Evolutionary conservation across 2,329 filamentous ascomycete genomes (phyloP), one percentile per base, ranked within the genome.

Genomic region (Cytospora schulzeri): DNA sequence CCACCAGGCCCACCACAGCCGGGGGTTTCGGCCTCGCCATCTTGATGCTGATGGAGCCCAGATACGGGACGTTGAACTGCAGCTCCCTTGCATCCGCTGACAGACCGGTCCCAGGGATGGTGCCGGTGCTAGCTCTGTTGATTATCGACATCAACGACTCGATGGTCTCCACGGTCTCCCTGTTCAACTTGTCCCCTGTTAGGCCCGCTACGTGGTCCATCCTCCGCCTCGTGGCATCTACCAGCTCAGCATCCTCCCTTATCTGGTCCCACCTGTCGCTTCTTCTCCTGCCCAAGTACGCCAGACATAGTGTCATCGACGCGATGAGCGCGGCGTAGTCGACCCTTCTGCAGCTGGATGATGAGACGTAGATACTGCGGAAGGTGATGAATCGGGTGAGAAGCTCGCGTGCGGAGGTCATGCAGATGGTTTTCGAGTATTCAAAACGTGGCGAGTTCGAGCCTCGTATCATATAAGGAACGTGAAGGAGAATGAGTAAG

Each of bases 311-410:
- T 0, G 82, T 80, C 74, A 82, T 81, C 41, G 79, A 77, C 0
- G 82, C 82, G 1, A 85, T 80, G 5, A 85, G 75, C 0, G 80
- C 79, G 2, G 81, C 76, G 67, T 84, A 86, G 71, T 86, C 83
- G 22, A 81, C 75, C 55, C 82, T 81, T 0, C 82, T 80, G 48
- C 80, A 82, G 22, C 77, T 77, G 55, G 75, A 76, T 3, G 76
- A 71, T 1, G 72, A 71, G n/a, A 73, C 71, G 53, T 77, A 76
- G 4, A 75, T 74, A 26, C 71, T 67, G 38, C 82, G 79, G 68
- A 83, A 83, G n/a, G 75, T 67, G 45, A 83, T 69, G 65, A 83
- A 86, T 0, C 80, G 78, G 3, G 69, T 72, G 11, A 87, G 74
- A 17, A 85, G 76, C 60, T 81, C 80, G 1, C 85, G 81, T 56